A percentile compares a stretch with the other conserved stretches of the same genome.
phyloP scores from a whole-genome alignment of 495 filamentous ascomycete species.

The Hypoxylon crocopeplum region DNA sequence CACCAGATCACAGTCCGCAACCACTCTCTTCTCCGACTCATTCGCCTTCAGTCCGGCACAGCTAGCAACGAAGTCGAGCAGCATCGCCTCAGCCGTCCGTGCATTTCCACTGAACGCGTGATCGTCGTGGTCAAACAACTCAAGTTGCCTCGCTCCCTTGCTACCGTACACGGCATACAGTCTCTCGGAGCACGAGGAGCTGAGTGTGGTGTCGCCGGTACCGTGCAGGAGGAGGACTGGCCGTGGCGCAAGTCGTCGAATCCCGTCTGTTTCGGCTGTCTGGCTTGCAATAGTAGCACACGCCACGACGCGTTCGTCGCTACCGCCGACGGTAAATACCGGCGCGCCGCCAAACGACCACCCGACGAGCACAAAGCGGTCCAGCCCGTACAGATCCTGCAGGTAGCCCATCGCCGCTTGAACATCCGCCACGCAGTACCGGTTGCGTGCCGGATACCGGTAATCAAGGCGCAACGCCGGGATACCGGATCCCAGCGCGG shows the following conservation, averaged over 20 bases:
- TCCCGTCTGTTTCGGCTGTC: slow-evolving; percentile 38
- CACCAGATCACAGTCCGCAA: slow-evolving; percentile 33
- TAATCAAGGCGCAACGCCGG: slow-evolving; percentile 53
- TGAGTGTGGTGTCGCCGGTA: slow-evolving; percentile 44
- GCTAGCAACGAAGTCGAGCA: slow-evolving; percentile 45
- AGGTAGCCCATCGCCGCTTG: slow-evolving; percentile 49
- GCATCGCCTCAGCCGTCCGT: slow-evolving; percentile 42
- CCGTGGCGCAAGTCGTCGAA: slow-evolving; percentile 36
- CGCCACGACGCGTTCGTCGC: slow-evolving; percentile 29
- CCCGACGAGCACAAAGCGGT: slow-evolving; percentile 52
- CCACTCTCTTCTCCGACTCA: slow-evolving; percentile 26
- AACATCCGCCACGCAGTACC: slow-evolving; percentile 47
- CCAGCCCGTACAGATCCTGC: slow-evolving; percentile 40
- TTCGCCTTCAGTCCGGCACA: slow-evolving; percentile 35
- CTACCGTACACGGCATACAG: slow-evolving; percentile 51
- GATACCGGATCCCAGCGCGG: slow-evolving; percentile 44
- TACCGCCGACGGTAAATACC: slow-evolving; percentile 20
- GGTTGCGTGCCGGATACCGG: slow-evolving; percentile 45
- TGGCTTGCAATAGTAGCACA: slow-evolving; percentile 50
- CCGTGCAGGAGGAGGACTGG: slow-evolving; percentile 52
- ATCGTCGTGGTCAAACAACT: slow-evolving; percentile 52
- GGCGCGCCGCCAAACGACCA: slow-evolving; percentile 56
- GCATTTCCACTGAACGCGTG: slow-evolving; percentile 50
- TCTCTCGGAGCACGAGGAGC: slow-evolving; percentile 43
- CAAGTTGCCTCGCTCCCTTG: slow-evolving; percentile 43